Conservation (phyloP, 805 yeast species). For the Metschnikowia proteae region DNA sequence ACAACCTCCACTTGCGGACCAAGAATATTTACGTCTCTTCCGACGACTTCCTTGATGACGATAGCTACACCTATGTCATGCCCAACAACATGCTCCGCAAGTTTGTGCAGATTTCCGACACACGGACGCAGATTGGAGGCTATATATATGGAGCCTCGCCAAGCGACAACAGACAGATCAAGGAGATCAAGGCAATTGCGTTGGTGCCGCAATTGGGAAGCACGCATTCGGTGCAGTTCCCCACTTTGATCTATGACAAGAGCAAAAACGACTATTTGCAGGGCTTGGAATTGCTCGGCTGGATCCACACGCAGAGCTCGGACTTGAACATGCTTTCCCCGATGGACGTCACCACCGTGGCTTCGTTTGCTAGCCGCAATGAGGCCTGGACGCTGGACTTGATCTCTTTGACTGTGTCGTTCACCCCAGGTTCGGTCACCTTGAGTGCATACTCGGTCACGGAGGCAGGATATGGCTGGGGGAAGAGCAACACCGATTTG, state of each 20-base stretch:
- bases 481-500: conserved; percentile 53
- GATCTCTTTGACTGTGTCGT: conserved; percentile 61
- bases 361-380: conserved; percentile 36
- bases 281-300: conserved; percentile 76
- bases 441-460: conserved; percentile 61
- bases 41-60: conserved; percentile 48
- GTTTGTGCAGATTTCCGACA: conserved; percentile 76
- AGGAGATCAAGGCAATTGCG: conserved; percentile 72
- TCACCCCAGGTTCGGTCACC: conserved; percentile 82
- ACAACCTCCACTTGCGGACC: conserved; percentile 67
- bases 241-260: conserved; percentile 41
- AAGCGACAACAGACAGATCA: conserved; percentile 61
- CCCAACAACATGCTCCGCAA: conserved; percentile 78
- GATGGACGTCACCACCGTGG: conserved; percentile 62
- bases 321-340: conserved; percentile 65
- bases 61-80: conserved; percentile 63
- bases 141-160: conserved; percentile 79
- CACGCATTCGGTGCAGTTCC: conserved; percentile 59
- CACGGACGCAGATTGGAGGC: conserved; percentile 79
- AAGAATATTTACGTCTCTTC: conserved; percentile 68
- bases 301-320: conserved; percentile 86
- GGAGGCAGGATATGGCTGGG: conserved; percentile 77
- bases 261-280: conserved; percentile 30
- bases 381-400: conserved; percentile 41
- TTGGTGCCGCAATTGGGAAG: conserved; percentile 88